phyloP scores from a whole-genome alignment of 352 stramenopile genomes.

The Globisporangium cylindrosporum region DNA sequence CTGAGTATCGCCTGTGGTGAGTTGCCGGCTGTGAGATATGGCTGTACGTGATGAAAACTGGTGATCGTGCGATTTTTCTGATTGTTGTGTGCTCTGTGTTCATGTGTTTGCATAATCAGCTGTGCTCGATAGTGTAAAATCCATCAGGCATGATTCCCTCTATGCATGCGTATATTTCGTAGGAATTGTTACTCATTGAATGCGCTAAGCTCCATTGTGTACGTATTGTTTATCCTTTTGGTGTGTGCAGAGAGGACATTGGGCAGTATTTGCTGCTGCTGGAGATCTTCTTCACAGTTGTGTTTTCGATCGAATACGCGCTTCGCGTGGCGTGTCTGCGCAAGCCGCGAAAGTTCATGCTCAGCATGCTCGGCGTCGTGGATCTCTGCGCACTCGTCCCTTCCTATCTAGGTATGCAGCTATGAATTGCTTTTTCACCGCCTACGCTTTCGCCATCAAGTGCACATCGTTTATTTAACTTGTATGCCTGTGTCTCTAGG shows the following conservation, averaged over 20 bases:
- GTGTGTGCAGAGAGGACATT: constrained; percentile 40
- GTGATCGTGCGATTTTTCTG: neutral
- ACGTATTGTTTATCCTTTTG: neutral
- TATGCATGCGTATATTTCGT: neutral
- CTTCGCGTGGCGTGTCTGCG: constrained; percentile 64
- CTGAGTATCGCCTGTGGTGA: constrained; percentile 56
- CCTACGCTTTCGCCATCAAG: neutral
- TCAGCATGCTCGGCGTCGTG: constrained; percentile 71
- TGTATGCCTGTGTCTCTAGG: constrained; percentile 10
- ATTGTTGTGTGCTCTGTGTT: neutral
- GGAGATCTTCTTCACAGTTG: constrained; percentile 75
- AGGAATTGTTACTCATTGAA: neutral
- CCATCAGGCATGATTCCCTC: constrained; percentile 38
- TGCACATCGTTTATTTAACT: neutral
- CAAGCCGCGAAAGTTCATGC: constrained; percentile 54
- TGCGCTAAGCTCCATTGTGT: neutral
- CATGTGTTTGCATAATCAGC: constrained; percentile 22
- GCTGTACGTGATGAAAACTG: neutral
- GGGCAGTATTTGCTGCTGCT: constrained; percentile 62
- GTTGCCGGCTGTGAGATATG: constrained; percentile 15
- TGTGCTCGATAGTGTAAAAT: constrained; percentile 66
- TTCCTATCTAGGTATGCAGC: constrained; percentile 61
- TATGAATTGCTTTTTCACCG: neutral
- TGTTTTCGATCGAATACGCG: constrained; percentile 78
- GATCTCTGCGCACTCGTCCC: constrained; percentile 76